Conservation (phyloP, 2,329 filamentous ascomycete genomes). For the Leptographium galeiforme region DNA sequence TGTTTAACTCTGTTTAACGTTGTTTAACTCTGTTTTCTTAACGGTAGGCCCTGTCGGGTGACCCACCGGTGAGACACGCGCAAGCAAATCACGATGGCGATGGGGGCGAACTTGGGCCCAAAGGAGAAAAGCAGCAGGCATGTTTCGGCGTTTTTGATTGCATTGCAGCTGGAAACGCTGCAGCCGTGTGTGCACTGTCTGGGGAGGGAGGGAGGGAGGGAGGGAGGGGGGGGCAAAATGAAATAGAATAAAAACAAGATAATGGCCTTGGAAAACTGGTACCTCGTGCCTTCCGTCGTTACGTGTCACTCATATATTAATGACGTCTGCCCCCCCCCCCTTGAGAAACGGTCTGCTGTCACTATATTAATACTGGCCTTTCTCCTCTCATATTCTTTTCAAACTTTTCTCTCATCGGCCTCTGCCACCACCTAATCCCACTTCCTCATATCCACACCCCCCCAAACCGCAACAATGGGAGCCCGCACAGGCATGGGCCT, state of each 20-base stretch:
- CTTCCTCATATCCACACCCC: neutral
- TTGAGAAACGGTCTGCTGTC: no score
- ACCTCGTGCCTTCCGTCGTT: neutral
- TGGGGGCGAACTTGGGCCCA: neutral
- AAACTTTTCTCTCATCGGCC: neutral
- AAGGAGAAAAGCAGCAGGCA: neutral
- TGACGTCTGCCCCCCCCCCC: neutral
- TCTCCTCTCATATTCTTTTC: neutral
- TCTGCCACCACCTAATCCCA: neutral
- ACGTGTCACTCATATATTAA: neutral
- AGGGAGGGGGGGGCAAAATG: neutral
- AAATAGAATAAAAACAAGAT: neutral
- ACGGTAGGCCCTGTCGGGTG: no score
- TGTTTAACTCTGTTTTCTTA: no score
- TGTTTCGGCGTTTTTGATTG: neutral
- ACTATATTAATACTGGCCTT: neutral
- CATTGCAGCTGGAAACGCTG: neutral
- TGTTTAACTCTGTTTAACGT: no score
- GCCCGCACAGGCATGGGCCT: conserved; percentile 46
- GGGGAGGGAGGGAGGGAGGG: no score
- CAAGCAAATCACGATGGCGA: neutral
- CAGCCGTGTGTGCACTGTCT: neutral
- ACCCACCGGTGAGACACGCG: no score
- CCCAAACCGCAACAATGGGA: conserved; percentile 34
- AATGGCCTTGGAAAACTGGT: neutral